Conservation (phyloP, 2,329 filamentous ascomycete genomes). For the Xylariaceae sp. region DNA sequence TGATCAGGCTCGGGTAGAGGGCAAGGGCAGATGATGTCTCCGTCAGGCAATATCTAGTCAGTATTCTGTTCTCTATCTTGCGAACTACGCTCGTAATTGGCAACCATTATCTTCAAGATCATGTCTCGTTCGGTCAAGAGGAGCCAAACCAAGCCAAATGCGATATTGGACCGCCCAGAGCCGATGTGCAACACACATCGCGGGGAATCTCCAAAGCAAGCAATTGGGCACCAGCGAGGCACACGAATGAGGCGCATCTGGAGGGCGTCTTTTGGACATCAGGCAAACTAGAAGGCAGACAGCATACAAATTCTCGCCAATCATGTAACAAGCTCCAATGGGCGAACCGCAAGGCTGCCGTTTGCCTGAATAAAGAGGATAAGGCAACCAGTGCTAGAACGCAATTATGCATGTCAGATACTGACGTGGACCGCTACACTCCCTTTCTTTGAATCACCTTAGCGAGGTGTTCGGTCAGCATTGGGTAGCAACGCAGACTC, state of each 20-base stretch:
- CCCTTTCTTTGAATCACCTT: constrained; percentile 1
- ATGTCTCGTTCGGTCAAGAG: not conserved
- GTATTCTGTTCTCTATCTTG: not conserved
- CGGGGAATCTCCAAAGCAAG: not conserved
- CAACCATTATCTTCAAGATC: not conserved
- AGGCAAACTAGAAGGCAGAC: constrained; percentile 24
- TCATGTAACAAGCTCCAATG: not conserved
- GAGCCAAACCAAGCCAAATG: no score
- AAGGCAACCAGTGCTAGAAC: constrained; percentile 19
- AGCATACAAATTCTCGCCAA: constrained; percentile 11
- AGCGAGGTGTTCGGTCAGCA: not conserved
- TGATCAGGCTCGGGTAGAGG: not conserved
- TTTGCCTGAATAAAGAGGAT: constrained; percentile 5
- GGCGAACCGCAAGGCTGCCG: constrained; percentile 27
- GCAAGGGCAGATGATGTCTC: not conserved
- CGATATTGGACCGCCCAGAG: not conserved
- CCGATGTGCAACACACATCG: not conserved
- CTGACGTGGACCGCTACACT: not conserved
- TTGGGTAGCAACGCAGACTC: constrained; percentile 24
- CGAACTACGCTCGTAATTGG: not conserved
- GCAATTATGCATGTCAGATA: constrained; percentile 18
- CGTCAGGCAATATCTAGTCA: constrained; percentile 8
- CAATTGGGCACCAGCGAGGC: constrained; percentile 16
- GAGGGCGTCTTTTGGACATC: not conserved
- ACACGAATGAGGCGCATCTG: not conserved